Conservation (phyloP, 345 rosid species). For the Kernera saxatilis region DNA sequence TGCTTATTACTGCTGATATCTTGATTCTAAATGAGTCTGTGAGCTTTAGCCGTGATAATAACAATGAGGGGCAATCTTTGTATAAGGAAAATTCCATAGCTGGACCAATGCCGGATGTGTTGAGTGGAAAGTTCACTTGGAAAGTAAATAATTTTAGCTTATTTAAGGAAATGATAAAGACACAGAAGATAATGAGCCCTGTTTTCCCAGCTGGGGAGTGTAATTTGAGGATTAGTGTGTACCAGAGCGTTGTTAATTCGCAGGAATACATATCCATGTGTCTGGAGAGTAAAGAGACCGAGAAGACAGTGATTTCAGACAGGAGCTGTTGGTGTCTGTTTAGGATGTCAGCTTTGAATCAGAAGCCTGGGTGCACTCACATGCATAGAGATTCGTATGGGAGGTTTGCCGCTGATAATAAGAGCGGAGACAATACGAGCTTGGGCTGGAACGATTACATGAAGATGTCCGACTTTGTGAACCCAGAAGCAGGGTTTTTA, state of each 20-base stretch:
- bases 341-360: slow-evolving; percentile 92
- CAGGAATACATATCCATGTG: slow-evolving; percentile 91
- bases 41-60: slow-evolving; percentile 73
- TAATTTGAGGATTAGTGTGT: slow-evolving; percentile 85
- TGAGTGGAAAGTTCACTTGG: slow-evolving; percentile 97
- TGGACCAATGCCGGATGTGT: slow-evolving; percentile 70
- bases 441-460: slow-evolving; percentile 97
- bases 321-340: slow-evolving; percentile 99
- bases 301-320: slow-evolving; percentile 57
- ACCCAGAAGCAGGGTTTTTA: slow-evolving; percentile 66
- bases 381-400: slow-evolving; percentile 94
- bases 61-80: slow-evolving; percentile 57
- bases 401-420: slow-evolving; percentile 86
- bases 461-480: slow-evolving; percentile 88
- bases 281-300: slow-evolving; percentile 93
- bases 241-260: slow-evolving; percentile 79
- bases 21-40: slow-evolving; percentile 82
- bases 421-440: slow-evolving; percentile 95
- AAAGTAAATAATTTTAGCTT: slow-evolving; percentile 93
- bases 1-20: slow-evolving; percentile 85
- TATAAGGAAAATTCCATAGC: slow-evolving; percentile 45
- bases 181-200: slow-evolving; percentile 98
- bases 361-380: slow-evolving; percentile 80
- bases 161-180: slow-evolving; percentile 94
- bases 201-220: slow-evolving; percentile 98